phyloP scores from a whole-genome alignment of 2,329 filamentous ascomycete genomes.

The Aspergillus nomiae region DNA sequence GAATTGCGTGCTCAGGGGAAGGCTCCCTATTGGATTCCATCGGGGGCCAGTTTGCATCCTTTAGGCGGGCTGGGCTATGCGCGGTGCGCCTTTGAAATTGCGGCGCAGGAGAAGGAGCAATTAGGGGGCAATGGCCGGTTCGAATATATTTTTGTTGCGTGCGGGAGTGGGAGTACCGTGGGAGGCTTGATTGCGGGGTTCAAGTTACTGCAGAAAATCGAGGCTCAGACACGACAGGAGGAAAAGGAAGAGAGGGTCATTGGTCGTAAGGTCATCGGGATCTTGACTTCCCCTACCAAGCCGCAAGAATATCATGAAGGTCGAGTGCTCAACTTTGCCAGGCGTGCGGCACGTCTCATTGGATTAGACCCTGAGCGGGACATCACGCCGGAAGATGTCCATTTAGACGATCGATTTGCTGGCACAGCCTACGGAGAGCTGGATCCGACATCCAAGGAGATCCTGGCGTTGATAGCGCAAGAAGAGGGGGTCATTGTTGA shows the following conservation, averaged over 20 bases:
- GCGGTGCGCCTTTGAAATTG: conserved; percentile 36
- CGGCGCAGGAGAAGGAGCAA: conserved; percentile 27
- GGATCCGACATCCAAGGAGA: conserved; percentile 26
- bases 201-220: conserved; percentile 31
- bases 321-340: conserved; percentile 33
- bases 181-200: conserved; percentile 39
- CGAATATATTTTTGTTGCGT: conserved; percentile 39
- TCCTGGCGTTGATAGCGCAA: conserved; percentile 28
- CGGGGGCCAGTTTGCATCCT: conserved; percentile 36
- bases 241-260: neutral
- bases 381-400: conserved; percentile 32
- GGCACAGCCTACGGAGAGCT: conserved; percentile 36
- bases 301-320: conserved; percentile 31
- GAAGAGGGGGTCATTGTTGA: conserved; percentile 34
- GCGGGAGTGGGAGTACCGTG: conserved; percentile 39
- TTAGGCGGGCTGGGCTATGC: conserved; percentile 38
- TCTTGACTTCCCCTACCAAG: conserved; percentile 37
- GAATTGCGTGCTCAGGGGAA: conserved; percentile 21
- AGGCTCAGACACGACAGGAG: neutral
- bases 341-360: conserved; percentile 27
- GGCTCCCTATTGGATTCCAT: conserved; percentile 38
- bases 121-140: conserved; percentile 27
- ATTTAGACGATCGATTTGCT: conserved; percentile 35
- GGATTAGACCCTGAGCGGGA: conserved; percentile 30
- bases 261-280: conserved; percentile 31